Percentiles rank a stretch among this genome's conserved stretches.
phyloP scores from a whole-genome alignment of 768 basidiomycete genomes.

The Termitomyces sp. region DNA sequence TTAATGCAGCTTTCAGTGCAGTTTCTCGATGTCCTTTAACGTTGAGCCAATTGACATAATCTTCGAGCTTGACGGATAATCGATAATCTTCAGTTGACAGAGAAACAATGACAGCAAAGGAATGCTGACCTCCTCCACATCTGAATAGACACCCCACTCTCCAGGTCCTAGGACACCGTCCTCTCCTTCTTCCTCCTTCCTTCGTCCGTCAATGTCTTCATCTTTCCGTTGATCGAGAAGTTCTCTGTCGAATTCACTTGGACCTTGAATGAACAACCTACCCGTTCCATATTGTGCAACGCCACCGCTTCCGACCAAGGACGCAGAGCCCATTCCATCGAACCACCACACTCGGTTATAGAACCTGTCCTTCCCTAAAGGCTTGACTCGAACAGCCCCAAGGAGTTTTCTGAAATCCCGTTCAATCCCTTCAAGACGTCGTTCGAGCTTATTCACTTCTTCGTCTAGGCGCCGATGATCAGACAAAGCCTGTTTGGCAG shows the following conservation, averaged over 20 bases:
- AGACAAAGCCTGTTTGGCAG: conserved; percentile 73
- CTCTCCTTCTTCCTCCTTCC: conserved; percentile 75
- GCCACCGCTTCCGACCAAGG: conserved; percentile 73
- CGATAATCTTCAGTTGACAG: conserved; percentile 2
- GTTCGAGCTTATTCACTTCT: conserved; percentile 78
- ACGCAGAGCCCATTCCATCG: conserved; percentile 87
- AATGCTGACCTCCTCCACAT: conserved; percentile 73
- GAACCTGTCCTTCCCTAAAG: conserved; percentile 89
- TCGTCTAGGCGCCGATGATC: conserved; percentile 84
- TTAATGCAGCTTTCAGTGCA: conserved; percentile 67
- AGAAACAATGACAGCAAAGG: neutral
- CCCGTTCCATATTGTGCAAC: conserved; percentile 84
- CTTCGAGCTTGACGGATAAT: conserved; percentile 56
- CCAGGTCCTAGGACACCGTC: conserved; percentile 65
- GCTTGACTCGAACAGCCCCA: conserved; percentile 80
- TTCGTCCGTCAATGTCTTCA: conserved; percentile 52
- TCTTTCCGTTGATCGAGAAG: conserved; percentile 54
- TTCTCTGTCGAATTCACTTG: conserved; percentile 75
- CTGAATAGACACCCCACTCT: conserved; percentile 91
- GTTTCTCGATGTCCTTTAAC: conserved; percentile 87
- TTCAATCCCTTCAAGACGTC: conserved; percentile 80
- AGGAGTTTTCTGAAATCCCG: conserved; percentile 90
- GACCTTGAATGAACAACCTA: conserved; percentile 89
- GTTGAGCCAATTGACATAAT: conserved; percentile 86
- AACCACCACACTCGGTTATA: conserved; percentile 98